Percentiles rank a stretch among this genome's conserved stretches.
Evolutionary conservation across 176 grass and related monocot genomes (phyloP).

Genomic region (Zoysia pacifica): DNA sequence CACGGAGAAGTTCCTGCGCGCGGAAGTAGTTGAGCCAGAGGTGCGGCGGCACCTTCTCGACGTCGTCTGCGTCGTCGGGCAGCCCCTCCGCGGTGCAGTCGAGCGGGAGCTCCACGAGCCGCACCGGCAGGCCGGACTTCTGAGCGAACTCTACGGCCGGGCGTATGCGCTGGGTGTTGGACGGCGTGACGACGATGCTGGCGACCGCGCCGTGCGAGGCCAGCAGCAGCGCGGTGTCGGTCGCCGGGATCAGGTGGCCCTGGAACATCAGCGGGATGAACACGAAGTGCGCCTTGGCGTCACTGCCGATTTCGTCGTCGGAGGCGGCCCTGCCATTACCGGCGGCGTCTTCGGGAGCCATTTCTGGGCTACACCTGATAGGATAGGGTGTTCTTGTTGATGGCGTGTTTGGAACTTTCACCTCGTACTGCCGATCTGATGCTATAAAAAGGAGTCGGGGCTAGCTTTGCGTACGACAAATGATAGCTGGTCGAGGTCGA

Average conservation of each 20-base stretch:
- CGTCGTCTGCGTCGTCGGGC: conserved; percentile 35
- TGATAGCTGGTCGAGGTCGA: no score
- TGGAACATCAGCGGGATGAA: conserved; percentile 56
- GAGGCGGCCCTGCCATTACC: no score
- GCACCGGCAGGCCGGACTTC: conserved; percentile 24
- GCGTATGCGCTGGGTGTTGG: conserved; percentile 32
- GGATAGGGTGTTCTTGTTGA: neutral
- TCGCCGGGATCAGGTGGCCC: conserved; percentile 59
- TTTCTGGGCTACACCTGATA: neutral
- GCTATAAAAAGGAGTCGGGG: no score
- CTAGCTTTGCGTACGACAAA: no score
- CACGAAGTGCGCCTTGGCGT: conserved; percentile 52
- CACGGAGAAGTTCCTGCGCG: conserved; percentile 14
- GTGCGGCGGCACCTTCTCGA: conserved; percentile 22
- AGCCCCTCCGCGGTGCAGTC: conserved; percentile 37
- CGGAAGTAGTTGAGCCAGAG: conserved; percentile 26
- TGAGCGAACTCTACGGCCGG: conserved; percentile 25
- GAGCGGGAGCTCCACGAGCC: conserved; percentile 40
- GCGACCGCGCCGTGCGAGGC: conserved; percentile 41
- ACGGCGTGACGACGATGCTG: conserved; percentile 55
- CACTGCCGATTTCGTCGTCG: neutral
- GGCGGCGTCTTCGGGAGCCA: neutral
- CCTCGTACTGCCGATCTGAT: no score
- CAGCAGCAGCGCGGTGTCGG: conserved; percentile 52
- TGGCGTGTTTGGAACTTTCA: no score